Conservation (phyloP, 805 yeast species). For the Lipomyces anomalus region DNA sequence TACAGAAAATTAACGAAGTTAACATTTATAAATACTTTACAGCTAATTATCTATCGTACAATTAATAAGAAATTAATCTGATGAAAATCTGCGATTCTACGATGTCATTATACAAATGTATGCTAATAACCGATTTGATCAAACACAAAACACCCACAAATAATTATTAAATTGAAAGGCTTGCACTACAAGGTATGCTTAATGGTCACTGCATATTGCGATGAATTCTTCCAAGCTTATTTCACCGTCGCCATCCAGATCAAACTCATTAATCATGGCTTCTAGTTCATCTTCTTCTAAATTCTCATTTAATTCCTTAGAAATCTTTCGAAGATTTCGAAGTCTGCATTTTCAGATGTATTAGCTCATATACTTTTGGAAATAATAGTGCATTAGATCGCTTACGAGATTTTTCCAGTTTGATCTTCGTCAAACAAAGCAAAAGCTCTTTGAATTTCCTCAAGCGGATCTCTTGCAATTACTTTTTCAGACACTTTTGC, state of each 20-base stretch:
- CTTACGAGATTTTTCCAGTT: slow-evolving; percentile 76
- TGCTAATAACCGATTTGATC: too few relatives aligned
- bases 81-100: neutral
- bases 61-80: neutral
- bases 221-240: slow-evolving; percentile 88
- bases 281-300: slow-evolving; percentile 85
- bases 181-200: neutral
- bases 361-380: neutral
- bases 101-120: too few relatives aligned
- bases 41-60: too few relatives aligned
- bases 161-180: too few relatives aligned
- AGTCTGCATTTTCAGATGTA: slow-evolving; percentile 38
- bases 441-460: slow-evolving; percentile 87
- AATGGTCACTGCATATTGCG: slow-evolving; percentile 69
- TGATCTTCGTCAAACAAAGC: slow-evolving; percentile 79
- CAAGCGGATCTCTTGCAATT: slow-evolving; percentile 84
- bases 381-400: too few relatives aligned
- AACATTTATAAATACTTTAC: too few relatives aligned
- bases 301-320: slow-evolving; percentile 88
- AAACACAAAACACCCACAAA: too few relatives aligned
- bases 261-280: slow-evolving; percentile 93
- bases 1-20: too few relatives aligned
- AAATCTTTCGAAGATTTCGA: slow-evolving; percentile 77
- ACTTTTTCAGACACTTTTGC: slow-evolving; percentile 66
- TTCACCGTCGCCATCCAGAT: slow-evolving; percentile 92